Percentiles rank a stretch among this genome's conserved stretches.
phyloP scores from a whole-genome alignment of 1,139 yeast species.

The Spathaspora sp. region DNA sequence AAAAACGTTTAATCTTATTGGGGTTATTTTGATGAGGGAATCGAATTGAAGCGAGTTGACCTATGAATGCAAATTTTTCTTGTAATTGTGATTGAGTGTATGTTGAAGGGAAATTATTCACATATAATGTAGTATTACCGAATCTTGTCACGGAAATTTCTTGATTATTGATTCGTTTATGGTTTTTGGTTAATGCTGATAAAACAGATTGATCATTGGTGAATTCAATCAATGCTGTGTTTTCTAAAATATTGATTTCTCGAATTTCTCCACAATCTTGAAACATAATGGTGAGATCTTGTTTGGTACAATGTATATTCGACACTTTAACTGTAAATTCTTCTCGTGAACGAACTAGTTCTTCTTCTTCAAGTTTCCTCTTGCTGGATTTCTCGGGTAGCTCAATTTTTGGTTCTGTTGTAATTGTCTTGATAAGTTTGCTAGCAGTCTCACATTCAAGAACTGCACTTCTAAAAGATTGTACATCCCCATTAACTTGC shows the following conservation, averaged over 20 bases:
- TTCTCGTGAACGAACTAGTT: conserved; percentile 47
- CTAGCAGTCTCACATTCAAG: conserved; percentile 7
- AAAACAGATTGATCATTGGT: conserved; percentile 46
- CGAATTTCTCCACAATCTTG: conserved; percentile 56
- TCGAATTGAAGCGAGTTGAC: conserved; percentile 54
- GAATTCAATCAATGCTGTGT: conserved; percentile 57
- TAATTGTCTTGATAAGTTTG: neutral
- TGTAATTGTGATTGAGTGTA: conserved; percentile 41
- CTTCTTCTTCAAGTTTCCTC: conserved; percentile 9
- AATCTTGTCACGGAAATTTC: conserved; percentile 49
- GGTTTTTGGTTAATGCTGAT: conserved; percentile 61
- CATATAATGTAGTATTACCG: conserved; percentile 55
- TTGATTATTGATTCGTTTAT: conserved; percentile 42
- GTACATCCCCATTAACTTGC: conserved; percentile 31
- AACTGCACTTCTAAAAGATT: conserved; percentile 12
- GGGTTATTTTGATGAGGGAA: conserved; percentile 60
- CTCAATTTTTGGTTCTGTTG: neutral
- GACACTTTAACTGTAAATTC: conserved; percentile 49
- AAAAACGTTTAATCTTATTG: conserved; percentile 64
- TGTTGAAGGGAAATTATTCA: conserved; percentile 70
- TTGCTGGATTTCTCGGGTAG: neutral
- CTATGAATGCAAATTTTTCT: conserved; percentile 43
- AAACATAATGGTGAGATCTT: conserved; percentile 44
- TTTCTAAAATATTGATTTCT: conserved; percentile 31
- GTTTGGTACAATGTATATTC: conserved; percentile 32